Evolutionary conservation across 768 basidiomycete genomes (phyloP).

Genomic region (Boletus fagicola): DNA sequence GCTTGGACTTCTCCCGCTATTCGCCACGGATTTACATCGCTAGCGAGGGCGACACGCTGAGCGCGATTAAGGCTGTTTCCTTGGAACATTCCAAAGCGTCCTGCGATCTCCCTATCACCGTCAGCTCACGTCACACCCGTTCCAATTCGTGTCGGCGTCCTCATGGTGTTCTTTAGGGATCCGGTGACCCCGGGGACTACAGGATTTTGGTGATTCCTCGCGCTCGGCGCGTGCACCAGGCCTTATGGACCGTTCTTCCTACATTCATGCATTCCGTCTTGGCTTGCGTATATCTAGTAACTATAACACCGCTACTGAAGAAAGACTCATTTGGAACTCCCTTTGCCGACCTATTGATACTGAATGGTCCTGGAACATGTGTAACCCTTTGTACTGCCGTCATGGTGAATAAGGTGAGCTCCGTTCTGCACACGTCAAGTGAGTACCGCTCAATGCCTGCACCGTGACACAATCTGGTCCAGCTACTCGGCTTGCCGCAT

Average conservation of each 20-base stretch:
- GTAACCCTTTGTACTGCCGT: slow-evolving; percentile 71
- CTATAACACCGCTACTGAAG: slow-evolving; percentile 47
- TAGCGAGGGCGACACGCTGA: slow-evolving; percentile 79
- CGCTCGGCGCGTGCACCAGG: slow-evolving; percentile 84
- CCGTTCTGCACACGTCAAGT: slow-evolving; percentile 1
- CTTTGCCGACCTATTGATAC: slow-evolving; percentile 73
- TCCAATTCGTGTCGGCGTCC: slow-evolving; percentile 2
- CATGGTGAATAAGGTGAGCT: slow-evolving; percentile 67
- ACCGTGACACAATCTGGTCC: slow-evolving; percentile 15
- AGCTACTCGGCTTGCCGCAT: slow-evolving; percentile 75
- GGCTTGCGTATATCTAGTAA: slow-evolving; percentile 59
- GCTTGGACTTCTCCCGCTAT: slow-evolving; percentile 75
- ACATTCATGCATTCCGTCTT: slow-evolving; percentile 63
- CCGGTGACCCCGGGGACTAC: slow-evolving; percentile 32
- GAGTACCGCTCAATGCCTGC: not conserved
- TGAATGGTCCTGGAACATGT: slow-evolving; percentile 97
- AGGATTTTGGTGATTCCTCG: slow-evolving; percentile 72
- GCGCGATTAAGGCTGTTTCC: slow-evolving; percentile 61
- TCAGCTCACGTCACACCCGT: slow-evolving; percentile 10
- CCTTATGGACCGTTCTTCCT: slow-evolving; percentile 63
- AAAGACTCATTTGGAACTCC: slow-evolving; percentile 16
- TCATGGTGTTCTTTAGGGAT: slow-evolving; percentile 11
- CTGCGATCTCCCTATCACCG: slow-evolving; percentile 4
- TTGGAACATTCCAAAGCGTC: slow-evolving; percentile 49
- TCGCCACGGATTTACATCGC: slow-evolving; percentile 76